phyloP scores from a whole-genome alignment of 73 alveolate species.

The Tetrahymena thermophila region DNA sequence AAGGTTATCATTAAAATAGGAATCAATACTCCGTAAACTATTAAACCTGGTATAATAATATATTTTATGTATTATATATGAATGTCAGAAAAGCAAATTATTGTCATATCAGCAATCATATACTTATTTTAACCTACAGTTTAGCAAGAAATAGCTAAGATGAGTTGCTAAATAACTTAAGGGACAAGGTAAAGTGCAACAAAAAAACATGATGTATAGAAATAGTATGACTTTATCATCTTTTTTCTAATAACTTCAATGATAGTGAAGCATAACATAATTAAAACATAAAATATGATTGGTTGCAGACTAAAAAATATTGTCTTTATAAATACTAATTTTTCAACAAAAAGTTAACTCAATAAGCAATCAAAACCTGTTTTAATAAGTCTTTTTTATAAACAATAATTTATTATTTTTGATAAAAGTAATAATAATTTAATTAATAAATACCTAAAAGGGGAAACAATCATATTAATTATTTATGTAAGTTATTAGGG shows the following conservation, averaged over 20 bases:
- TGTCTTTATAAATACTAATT: background rate
- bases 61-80: background rate
- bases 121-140: background rate
- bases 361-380: background rate
- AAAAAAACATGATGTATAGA: background rate
- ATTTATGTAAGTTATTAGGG: background rate
- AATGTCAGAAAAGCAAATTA: background rate
- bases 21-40: background rate
- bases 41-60: background rate
- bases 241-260: background rate
- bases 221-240: background rate
- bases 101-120: background rate
- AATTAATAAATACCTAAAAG: background rate
- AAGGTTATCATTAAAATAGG: background rate
- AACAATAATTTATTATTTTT: background rate
- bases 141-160: background rate
- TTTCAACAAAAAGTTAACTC: background rate
- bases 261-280: background rate
- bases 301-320: background rate
- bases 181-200: background rate
- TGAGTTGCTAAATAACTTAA: background rate
- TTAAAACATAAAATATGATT: background rate
- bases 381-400: background rate
- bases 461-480: background rate
- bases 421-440: background rate